Conservation (phyloP, 2,329 filamentous ascomycete species). For the Verticillium albo-atrum region DNA sequence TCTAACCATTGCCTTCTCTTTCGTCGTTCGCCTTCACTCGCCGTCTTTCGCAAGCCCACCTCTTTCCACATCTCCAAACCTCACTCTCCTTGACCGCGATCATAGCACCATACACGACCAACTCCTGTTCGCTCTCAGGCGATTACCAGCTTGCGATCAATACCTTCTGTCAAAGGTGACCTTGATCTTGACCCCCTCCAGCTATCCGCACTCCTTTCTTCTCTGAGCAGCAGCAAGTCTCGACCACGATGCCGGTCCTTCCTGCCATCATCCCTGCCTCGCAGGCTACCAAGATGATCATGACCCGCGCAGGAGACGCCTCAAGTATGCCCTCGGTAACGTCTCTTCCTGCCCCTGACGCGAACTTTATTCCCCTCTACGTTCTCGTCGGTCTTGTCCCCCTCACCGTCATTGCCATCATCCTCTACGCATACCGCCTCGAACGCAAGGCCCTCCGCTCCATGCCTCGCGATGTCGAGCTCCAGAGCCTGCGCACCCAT, state of each 20-base stretch:
- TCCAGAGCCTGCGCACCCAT: slow-evolving; percentile 2
- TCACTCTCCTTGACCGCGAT: too few relatives aligned
- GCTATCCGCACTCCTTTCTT: neutral
- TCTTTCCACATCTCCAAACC: too few relatives aligned
- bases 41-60: too few relatives aligned
- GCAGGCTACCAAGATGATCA: neutral
- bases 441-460: neutral
- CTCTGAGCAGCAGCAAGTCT: neutral
- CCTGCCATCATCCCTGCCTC: neutral
- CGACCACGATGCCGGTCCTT: neutral
- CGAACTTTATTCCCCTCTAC: slow-evolving; percentile 7
- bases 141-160: too few relatives aligned
- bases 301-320: neutral
- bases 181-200: too few relatives aligned
- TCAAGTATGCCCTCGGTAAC: neutral
- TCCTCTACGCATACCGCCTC: neutral
- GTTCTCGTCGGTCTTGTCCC: slow-evolving; percentile 8
- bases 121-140: too few relatives aligned
- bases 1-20: neutral
- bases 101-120: too few relatives aligned
- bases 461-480: slow-evolving; percentile 6
- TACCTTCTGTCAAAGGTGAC: too few relatives aligned
- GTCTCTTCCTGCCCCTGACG: neutral
- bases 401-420: slow-evolving; percentile 3
- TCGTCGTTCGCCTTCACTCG: neutral